Evolutionary conservation across 768 basidiomycete genomes (phyloP).

Genomic region (Chalciporus piperatus): DNA sequence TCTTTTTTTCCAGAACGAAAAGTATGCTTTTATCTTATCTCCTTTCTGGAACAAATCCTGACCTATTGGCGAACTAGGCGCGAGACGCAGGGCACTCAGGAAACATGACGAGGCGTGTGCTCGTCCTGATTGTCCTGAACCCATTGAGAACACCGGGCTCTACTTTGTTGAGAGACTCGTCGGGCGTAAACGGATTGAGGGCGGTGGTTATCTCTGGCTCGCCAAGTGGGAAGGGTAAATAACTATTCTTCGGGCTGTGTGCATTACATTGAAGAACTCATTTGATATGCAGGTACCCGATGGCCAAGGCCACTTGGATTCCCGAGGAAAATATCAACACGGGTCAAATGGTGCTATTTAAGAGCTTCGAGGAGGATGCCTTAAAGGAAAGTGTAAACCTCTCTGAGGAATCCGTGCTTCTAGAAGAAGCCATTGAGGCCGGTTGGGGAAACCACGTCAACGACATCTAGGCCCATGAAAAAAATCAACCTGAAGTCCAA

Average conservation of each 20-base stretch:
- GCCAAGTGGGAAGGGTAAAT: slow-evolving; percentile 35
- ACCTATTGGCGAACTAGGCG: slow-evolving; percentile 6
- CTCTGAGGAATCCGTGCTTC: slow-evolving; percentile 12
- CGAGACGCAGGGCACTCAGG: slow-evolving; percentile 10
- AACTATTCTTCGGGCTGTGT: not conserved
- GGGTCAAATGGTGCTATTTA: slow-evolving; percentile 13
- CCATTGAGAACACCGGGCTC: slow-evolving; percentile 4
- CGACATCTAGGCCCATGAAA: not conserved
- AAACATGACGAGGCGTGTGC: slow-evolving; percentile 15
- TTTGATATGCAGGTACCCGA: slow-evolving; percentile 20
- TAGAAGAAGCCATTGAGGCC: slow-evolving; percentile 21
- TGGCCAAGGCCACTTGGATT: slow-evolving; percentile 29
- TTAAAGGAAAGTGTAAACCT: slow-evolving; percentile 18
- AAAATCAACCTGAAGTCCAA: not conserved
- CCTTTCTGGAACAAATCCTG: not conserved
- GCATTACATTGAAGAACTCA: not conserved
- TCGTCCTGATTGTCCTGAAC: slow-evolving; percentile 26
- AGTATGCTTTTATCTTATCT: slow-evolving; percentile 3
- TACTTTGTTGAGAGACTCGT: slow-evolving; percentile 30
- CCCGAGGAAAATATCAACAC: slow-evolving; percentile 27
- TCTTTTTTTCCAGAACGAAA: slow-evolving; percentile 5
- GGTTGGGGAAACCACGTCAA: slow-evolving; percentile 11
- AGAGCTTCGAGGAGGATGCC: slow-evolving; percentile 18
- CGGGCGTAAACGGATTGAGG: slow-evolving; percentile 20
- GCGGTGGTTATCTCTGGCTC: slow-evolving; percentile 22